Percentiles rank a stretch among this genome's conserved stretches.
These are phyloP conservation scores for Aegilops tauschii DNA, from an alignment of 176 grass and related monocot species.

Conservation along the genomic window DNA sequence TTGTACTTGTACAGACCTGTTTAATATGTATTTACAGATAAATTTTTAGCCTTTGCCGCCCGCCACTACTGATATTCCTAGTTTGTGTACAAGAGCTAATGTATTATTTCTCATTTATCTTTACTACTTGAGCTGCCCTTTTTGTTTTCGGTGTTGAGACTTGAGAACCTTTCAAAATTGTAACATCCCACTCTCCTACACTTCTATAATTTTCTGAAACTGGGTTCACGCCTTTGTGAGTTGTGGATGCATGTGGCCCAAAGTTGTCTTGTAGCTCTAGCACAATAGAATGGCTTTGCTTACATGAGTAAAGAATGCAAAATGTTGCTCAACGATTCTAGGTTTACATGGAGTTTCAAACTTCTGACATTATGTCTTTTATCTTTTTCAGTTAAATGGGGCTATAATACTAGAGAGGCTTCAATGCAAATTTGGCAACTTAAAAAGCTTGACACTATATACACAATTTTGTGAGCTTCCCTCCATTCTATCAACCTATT, in stretches of 20 bases:
- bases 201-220: neutral
- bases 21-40: neutral
- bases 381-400: neutral
- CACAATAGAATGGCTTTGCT: neutral
- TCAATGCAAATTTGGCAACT: constrained; percentile 17
- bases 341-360: neutral
- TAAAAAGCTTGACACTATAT: constrained; percentile 16
- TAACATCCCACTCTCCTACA: neutral
- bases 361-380: neutral
- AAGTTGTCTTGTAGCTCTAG: neutral
- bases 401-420: constrained; percentile 5
- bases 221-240: neutral
- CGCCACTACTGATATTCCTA: neutral
- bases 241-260: neutral
- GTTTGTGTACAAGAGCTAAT: neutral
- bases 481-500: neutral
- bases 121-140: neutral
- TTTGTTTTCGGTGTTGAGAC: neutral
- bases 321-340: neutral
- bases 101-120: neutral
- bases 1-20: neutral
- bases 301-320: neutral
- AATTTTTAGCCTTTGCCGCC: neutral
- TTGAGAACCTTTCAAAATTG: neutral
- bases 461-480: constrained; percentile 26